phyloP scores from a whole-genome alignment of 2,329 filamentous ascomycete species.

The Apiospora koreana region DNA sequence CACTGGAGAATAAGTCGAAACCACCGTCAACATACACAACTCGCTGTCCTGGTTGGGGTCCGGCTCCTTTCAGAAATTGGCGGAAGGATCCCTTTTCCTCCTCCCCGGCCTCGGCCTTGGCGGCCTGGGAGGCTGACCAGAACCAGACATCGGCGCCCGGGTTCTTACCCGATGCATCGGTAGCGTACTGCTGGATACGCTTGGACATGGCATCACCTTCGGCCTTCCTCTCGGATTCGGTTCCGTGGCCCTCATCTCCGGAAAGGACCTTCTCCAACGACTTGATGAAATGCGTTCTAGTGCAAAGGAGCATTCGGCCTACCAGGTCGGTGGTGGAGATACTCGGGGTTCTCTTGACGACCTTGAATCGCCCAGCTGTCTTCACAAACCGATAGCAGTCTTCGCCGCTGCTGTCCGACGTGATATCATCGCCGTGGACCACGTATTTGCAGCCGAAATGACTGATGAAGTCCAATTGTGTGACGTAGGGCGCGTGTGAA shows the following conservation, averaged over 20 bases:
- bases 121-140: conserved; percentile 63
- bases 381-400: conserved; percentile 99
- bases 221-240: conserved; percentile 62
- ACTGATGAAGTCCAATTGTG: conserved; percentile 87
- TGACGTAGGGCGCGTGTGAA: conserved; percentile 90
- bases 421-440: conserved; percentile 96
- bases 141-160: conserved; percentile 86
- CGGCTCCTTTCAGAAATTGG: conserved; percentile 69
- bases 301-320: conserved; percentile 94
- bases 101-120: conserved; percentile 43
- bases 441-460: conserved; percentile 96
- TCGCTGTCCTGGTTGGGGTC: conserved; percentile 74
- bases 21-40: conserved; percentile 96
- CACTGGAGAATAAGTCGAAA: conserved; percentile 94
- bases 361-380: conserved; percentile 88
- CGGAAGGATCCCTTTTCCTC: conserved; percentile 68
- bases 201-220: conserved; percentile 71
- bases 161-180: conserved; percentile 75
- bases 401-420: conserved; percentile 87
- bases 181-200: conserved; percentile 83
- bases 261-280: conserved; percentile 69
- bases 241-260: conserved; percentile 73
- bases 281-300: conserved; percentile 89
- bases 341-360: conserved; percentile 92
- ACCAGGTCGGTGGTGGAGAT: conserved; percentile 99